Evolutionary conservation across 2,329 filamentous ascomycete genomes (phyloP).

Genomic region (Ophiostoma ulmi): DNA sequence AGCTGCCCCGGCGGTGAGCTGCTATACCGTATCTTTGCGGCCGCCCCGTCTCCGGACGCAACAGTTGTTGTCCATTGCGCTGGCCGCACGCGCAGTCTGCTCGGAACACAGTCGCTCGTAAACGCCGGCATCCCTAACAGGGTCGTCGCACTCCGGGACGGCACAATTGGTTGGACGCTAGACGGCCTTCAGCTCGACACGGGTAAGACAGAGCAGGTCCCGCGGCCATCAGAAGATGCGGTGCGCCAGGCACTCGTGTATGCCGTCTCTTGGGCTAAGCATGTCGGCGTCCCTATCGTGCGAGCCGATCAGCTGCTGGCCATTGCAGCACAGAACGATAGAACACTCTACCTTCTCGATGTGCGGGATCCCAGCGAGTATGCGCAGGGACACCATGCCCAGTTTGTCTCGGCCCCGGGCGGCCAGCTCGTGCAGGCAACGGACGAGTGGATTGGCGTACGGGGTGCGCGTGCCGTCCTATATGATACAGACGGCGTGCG

Average conservation of each 20-base stretch:
- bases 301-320: neutral
- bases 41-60: slow-evolving; percentile 18
- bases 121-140: slow-evolving; percentile 19
- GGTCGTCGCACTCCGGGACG: slow-evolving; percentile 19
- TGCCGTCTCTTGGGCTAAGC: slow-evolving; percentile 17
- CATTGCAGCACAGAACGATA: slow-evolving; percentile 1
- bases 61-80: slow-evolving; percentile 21
- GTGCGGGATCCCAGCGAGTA: slow-evolving; percentile 21
- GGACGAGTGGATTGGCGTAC: slow-evolving; percentile 20
- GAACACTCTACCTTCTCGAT: slow-evolving; percentile 19
- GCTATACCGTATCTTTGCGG: slow-evolving; percentile 20
- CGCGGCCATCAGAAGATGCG: slow-evolving; percentile 14
- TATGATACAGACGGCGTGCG: slow-evolving; percentile 23
- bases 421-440: slow-evolving; percentile 22
- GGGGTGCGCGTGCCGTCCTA: slow-evolving; percentile 16
- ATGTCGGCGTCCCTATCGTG: slow-evolving; percentile 17
- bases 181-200: slow-evolving; percentile 18
- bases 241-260: neutral
- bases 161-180: slow-evolving; percentile 22
- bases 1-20: slow-evolving; percentile 23
- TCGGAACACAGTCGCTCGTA: slow-evolving; percentile 18
- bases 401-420: slow-evolving; percentile 18
- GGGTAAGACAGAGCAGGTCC: slow-evolving; percentile 16
- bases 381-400: neutral
- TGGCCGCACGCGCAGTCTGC: slow-evolving; percentile 18